Base-by-base conservation (phyloP, 2,329 filamentous ascomycete species). In the Acrodontium crateriforme region DNA sequence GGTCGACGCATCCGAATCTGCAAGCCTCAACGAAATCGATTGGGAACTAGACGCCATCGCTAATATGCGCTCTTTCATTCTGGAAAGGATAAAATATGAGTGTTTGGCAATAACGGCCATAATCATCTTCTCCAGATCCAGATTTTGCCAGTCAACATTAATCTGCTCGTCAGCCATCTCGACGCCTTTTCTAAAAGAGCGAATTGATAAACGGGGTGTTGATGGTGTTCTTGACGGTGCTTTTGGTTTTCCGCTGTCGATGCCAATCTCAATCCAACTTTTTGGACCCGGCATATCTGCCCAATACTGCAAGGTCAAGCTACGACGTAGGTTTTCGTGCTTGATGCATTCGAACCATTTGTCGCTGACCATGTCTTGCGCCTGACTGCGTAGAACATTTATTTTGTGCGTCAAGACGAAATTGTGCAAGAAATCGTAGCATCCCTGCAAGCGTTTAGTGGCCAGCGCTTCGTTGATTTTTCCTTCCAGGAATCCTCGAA, bases 221-320 rank as follows among this genome's bases (percentile, higher is more conserved):
- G 41, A 18, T 2, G 34, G 37, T 46, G 52, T 27, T 41, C 47
- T 32, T 50, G 55, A 32, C 40, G 11, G 11, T 16, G 13, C 16
- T 10, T 35, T 25, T 7, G 45, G 37, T 35, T 49, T 60, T 17
- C 76, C 76, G 46, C 75, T 84, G 34, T 74, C 67, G 18, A 93
- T 70, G 7, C 84, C 85, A 27, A 98, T 63, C 39, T 95, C 76
- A 25, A 98, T 64, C 87, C 89, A 98, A 50, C 75, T 92, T 59
- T 91, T 93, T 10, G 69, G 64, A 1, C 71, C 71, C 31, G 67
- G 65, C 42, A 74, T 71, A 27, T 70, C 67, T 10, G 70, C 64
- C 89, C 89, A 98, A 55, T 98, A 98, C 46, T 94, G 85, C 18
- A 98, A 69, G 7, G 84, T 73, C 32, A 98, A 60, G 16, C 78